Evolutionary conservation across 805 yeast species (phyloP).

Genomic region (Saturnispora sanitii): DNA sequence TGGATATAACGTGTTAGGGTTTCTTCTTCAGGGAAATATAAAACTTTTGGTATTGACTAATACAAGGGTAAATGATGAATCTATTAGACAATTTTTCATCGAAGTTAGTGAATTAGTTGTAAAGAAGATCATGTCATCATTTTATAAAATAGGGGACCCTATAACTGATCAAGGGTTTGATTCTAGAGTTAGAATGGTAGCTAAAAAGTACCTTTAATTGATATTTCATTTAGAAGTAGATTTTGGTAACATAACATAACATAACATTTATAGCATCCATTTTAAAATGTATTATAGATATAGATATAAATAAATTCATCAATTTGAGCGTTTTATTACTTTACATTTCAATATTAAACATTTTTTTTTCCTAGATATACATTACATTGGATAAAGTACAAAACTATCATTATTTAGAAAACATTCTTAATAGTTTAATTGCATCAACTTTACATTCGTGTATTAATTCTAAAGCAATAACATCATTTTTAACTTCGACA

Average conservation of each 20-base stretch:
- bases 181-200: conserved; percentile 55
- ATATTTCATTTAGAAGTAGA: too few species aligned
- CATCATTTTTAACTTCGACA: conserved; percentile 16
- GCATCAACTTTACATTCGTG: conserved; percentile 20
- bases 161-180: conserved; percentile 71
- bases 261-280: background rate
- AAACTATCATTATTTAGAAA: conserved; percentile 20
- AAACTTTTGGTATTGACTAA: conserved; percentile 70
- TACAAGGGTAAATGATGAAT: conserved; percentile 48
- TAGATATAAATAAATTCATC: too few species aligned
- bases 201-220: conserved; percentile 59
- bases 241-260: too few species aligned
- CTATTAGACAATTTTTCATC: conserved; percentile 70
- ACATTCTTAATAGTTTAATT: conserved; percentile 28
- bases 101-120: conserved; percentile 85
- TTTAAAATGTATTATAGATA: background rate
- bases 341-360: background rate
- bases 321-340: too few species aligned
- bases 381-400: background rate
- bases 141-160: conserved; percentile 67
- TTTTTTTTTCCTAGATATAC: background rate
- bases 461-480: conserved; percentile 16
- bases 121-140: conserved; percentile 78
- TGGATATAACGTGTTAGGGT: conserved; percentile 74
- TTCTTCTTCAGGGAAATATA: conserved; percentile 78